phyloP scores from a whole-genome alignment of 371 early-diverging fungal species.

The Rhizopus sp. region DNA sequence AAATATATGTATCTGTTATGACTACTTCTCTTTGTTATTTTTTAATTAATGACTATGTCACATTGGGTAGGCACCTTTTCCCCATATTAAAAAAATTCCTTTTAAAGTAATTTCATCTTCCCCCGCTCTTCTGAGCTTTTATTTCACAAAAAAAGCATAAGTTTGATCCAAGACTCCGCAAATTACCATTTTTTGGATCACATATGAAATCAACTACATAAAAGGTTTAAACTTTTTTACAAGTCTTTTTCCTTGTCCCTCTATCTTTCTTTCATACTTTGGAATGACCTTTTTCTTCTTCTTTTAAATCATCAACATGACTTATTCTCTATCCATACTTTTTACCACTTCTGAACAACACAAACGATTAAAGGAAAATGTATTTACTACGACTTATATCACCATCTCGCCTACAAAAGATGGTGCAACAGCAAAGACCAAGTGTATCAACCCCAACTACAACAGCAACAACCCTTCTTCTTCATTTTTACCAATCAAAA shows the following conservation, averaged over 20 bases:
- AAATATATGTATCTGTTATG: too few relatives aligned
- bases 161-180: constrained; percentile 7
- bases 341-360: constrained; percentile 6
- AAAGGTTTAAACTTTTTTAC: background rate
- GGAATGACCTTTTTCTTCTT: constrained; percentile 3
- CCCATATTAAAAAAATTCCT: background rate
- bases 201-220: background rate
- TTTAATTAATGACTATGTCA: background rate
- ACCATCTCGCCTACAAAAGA: constrained; percentile 27
- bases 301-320: constrained; percentile 8
- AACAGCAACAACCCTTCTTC: background rate
- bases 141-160: background rate
- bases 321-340: constrained; percentile 11
- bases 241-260: constrained; percentile 2
- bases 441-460: constrained; percentile 20
- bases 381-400: constrained; percentile 17
- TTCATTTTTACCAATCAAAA: constrained; percentile 16
- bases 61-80: background rate
- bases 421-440: constrained; percentile 25
- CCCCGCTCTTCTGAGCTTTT: background rate
- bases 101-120: background rate
- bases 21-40: background rate
- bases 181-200: constrained; percentile 2
- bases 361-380: background rate
- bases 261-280: constrained; percentile 2